phyloP scores from a whole-genome alignment of 352 stramenopile genomes.

The Globisporangium alternatum region DNA sequence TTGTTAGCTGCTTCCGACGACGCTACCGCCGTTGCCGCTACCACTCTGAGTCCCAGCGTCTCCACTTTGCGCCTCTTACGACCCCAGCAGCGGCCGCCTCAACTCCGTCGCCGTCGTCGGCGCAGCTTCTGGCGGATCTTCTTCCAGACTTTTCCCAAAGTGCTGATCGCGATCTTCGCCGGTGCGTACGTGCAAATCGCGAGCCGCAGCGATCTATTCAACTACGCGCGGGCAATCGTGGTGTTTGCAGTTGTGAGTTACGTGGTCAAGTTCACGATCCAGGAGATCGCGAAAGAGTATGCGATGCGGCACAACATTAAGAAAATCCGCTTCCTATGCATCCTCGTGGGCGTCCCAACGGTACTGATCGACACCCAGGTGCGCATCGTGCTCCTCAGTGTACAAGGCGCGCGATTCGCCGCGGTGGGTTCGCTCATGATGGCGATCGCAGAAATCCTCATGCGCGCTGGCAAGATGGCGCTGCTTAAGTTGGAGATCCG shows the following conservation, averaged over 20 bases:
- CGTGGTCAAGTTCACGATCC: conserved; percentile 5
- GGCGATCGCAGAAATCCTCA: conserved; percentile 1
- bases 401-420: not conserved
- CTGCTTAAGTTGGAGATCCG: conserved; percentile 1
- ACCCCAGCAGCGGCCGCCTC: too few species aligned
- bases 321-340: conserved; percentile 12
- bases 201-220: not conserved
- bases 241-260: conserved; percentile 10
- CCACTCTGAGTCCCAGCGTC: too few species aligned
- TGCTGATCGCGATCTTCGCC: not conserved
- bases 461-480: not conserved
- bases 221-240: not conserved
- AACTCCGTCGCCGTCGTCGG: not conserved
- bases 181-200: conserved; percentile 8
- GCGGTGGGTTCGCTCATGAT: not conserved
- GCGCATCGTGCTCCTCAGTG: conserved; percentile 17
- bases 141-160: not conserved
- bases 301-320: not conserved
- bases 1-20: not conserved
- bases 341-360: conserved; percentile 16
- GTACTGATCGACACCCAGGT: conserved; percentile 24
- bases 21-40: not conserved
- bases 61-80: too few species aligned
- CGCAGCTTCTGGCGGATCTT: not conserved
- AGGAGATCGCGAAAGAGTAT: conserved; percentile 12